Percentiles rank a stretch among this genome's conserved stretches.
Evolutionary conservation across 2,329 filamentous ascomycete species (phyloP).

Genomic region (Celoporthe dispersa): DNA sequence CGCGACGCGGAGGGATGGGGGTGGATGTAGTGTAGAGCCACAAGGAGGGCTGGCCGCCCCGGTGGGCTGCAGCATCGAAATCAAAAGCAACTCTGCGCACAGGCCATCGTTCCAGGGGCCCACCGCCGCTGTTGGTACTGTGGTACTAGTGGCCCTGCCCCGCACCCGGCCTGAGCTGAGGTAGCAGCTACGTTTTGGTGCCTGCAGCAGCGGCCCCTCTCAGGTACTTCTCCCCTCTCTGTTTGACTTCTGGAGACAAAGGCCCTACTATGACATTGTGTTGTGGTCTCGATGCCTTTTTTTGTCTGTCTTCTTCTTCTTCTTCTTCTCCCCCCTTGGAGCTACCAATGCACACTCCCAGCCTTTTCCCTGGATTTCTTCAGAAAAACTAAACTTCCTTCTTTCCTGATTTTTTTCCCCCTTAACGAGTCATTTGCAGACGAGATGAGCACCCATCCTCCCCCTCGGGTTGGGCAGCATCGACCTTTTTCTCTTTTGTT

Average conservation of each 20-base stretch:
- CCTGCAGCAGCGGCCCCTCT: background rate
- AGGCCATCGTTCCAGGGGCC: conserved; percentile 3
- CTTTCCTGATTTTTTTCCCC: too few relatives aligned
- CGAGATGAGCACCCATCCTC: background rate
- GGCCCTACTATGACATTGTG: background rate
- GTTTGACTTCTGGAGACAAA: too few relatives aligned
- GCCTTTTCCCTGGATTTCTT: background rate
- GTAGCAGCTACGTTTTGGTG: background rate
- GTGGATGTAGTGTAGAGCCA: conserved; percentile 18
- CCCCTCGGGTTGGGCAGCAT: background rate
- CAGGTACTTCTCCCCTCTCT: background rate
- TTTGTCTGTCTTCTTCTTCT: background rate
- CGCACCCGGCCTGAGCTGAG: background rate
- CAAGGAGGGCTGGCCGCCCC: background rate
- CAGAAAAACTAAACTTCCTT: too few relatives aligned
- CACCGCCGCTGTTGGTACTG: background rate
- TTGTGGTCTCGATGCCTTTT: background rate
- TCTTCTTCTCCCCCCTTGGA: background rate
- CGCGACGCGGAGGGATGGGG: conserved; percentile 19
- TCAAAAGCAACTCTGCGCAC: background rate
- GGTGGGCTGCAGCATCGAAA: conserved; percentile 8
- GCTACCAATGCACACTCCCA: background rate
- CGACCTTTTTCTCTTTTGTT: background rate
- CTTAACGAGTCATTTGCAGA: background rate
- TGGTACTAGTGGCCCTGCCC: background rate